Evolutionary conservation across 1,284 basidiomycete species (phyloP).

Genomic region (Apiotrichum mycotoxinovorans): DNA sequence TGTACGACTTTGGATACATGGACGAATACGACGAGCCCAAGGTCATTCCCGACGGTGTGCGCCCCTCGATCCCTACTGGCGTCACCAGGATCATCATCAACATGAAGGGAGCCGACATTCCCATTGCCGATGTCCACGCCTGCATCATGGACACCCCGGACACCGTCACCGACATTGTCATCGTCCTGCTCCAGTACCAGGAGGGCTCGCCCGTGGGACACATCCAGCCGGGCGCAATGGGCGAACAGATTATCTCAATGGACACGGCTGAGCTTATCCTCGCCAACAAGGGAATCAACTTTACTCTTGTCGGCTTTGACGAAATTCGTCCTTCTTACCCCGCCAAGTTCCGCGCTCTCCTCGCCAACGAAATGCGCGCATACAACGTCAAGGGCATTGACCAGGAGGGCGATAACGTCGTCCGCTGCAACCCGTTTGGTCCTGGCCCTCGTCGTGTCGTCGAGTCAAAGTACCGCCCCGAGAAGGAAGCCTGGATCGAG

Average conservation of each 20-base stretch:
- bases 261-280: slow-evolving; percentile 2
- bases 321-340: not conserved
- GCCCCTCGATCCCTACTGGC: not conserved
- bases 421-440: too few relatives aligned
- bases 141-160: not conserved
- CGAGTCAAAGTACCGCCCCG: too few relatives aligned
- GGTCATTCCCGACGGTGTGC: not conserved
- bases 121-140: not conserved
- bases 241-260: not conserved
- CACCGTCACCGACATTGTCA: not conserved
- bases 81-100: not conserved
- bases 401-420: not conserved
- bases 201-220: not conserved
- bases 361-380: not conserved
- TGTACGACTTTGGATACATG: too few relatives aligned
- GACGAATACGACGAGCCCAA: not conserved
- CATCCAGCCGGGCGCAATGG: not conserved
- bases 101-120: slow-evolving; percentile 1
- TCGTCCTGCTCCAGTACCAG: not conserved
- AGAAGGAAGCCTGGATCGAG: too few relatives aligned
- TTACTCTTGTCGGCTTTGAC: not conserved
- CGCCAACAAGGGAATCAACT: not conserved
- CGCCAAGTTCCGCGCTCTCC: not conserved
- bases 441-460: too few relatives aligned
- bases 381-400: not conserved